Percentiles rank a stretch among this genome's conserved stretches.
Conservation (phyloP, 805 yeast species). For the Zygoascus bituminiphila region DNA sequence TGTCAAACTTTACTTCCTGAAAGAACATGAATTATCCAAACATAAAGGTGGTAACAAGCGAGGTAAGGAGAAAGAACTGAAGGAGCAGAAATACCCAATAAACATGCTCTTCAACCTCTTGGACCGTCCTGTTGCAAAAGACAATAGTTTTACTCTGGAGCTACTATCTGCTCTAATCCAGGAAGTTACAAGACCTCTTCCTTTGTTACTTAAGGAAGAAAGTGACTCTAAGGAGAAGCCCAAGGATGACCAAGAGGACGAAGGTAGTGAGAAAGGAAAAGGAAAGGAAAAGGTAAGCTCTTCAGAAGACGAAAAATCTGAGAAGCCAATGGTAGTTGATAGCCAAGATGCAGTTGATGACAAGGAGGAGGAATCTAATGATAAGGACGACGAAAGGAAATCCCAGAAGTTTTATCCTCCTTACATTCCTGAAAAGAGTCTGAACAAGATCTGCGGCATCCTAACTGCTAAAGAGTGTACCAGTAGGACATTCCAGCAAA, state of each 20-base stretch:
- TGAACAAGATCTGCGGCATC: slow-evolving; percentile 56
- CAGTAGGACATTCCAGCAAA: slow-evolving; percentile 75
- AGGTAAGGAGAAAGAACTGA: slow-evolving; percentile 22
- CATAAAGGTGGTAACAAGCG: slow-evolving; percentile 28
- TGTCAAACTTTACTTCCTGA: slow-evolving; percentile 63
- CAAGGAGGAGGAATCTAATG: not conserved
- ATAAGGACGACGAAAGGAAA: not conserved
- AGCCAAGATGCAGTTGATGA: not conserved
- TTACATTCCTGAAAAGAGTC: slow-evolving; percentile 50
- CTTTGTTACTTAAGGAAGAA: slow-evolving; percentile 38
- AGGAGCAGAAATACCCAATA: slow-evolving; percentile 50
- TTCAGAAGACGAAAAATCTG: not conserved
- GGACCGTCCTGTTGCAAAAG: slow-evolving; percentile 54
- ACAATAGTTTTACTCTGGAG: slow-evolving; percentile 72
- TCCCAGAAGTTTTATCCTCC: slow-evolving; percentile 36
- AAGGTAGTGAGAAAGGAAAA: not conserved
- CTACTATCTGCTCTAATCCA: slow-evolving; percentile 65
- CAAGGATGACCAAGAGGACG: slow-evolving; percentile 5
- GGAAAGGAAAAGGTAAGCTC: not conserved
- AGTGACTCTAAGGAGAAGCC: too few relatives aligned
- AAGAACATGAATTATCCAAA: slow-evolving; percentile 58
- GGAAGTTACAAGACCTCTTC: slow-evolving; percentile 66
- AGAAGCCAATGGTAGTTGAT: not conserved
- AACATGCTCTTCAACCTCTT: slow-evolving; percentile 57
- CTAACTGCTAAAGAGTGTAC: slow-evolving; percentile 78